Base-by-base conservation (phyloP, 2,329 filamentous ascomycete species). In the Pyricularia sp. region DNA sequence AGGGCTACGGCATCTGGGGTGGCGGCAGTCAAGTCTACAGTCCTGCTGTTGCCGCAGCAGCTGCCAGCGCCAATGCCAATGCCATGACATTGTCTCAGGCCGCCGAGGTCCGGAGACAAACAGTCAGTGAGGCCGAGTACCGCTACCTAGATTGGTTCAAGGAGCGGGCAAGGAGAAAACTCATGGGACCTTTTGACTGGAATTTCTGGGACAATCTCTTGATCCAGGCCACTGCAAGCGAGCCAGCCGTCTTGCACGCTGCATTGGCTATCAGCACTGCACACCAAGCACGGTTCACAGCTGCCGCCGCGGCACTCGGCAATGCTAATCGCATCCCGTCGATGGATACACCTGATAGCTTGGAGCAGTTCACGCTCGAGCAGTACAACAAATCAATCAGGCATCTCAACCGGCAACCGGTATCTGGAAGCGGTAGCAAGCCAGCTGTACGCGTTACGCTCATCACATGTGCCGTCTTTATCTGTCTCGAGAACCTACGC, bases 101-200 rank as follows among this genome's bases (percentile, higher is more conserved):
- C 22, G n/a, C 44, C 60, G 24, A 30, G 22, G 57, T 60, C n/a
- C 19, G 26, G 2, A 40, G 66, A 2, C 55, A 35, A 19, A 63
- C 67, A 2, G 49, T 67, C 24, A 71, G 31, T 65, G 62, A 65
- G 8, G 71, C 76, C 35, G 76, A 79, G 59, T 68, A 69, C 12
- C 64, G 64, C 1, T 74, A 71, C 64, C 74, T 80, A 19, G 75
- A 78, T 16, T 81, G 78, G 74, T 82, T 82, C 70, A 73, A 73
- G 19, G 69, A 69, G 40, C 74, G 74, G 24, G 78, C 75, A 4
- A 70, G 69, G 0, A 67, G 69, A 3, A 78, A 78, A 64, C 66
- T 79, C 0, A 73, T 72, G 0, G 76, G 76, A 0, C 70, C 71
- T 1, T 78, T 77, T 64, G 67, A 65, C 26, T 76, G 73, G 40